Evolutionary conservation across 495 filamentous ascomycete genomes (phyloP), one percentile per base, ranked within the genome.

Genomic region (Penicillium antarcticum): DNA sequence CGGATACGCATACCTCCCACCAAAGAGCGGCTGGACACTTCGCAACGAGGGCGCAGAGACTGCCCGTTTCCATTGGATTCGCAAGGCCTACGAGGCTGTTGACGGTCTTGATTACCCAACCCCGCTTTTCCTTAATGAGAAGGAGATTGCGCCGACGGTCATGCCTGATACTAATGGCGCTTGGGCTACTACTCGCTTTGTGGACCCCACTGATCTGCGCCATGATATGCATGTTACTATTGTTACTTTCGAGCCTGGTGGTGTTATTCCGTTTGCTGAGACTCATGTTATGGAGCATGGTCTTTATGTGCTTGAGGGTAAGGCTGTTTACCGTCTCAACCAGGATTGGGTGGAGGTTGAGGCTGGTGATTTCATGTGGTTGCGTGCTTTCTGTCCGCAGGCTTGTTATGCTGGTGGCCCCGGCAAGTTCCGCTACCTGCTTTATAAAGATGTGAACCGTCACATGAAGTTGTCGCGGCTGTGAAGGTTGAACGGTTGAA

Each of bases 291-390:
- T 63, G 60, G 60, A 63, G 36, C 60, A 63, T 16, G 60, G 60
- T 6, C 48, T 63, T 26, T 65, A 65, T 42, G 59, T 65, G 2
- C 34, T 65, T 37, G 62, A 65, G 42, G 59, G 62, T 24, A 65
- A 65, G 42, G 62, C 62, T 18, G 62, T 65, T 7, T 65, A 65
- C 41, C 56, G 62, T 3, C 59, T 65, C 0, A 65, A 65, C 14
- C 62, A 65, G 53, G 62, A 66, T 44, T 66, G 62, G 60, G 62
- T 66, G 11, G 62, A 66, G 52, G 60, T 66, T 23, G 62, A 66
- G 38, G 62, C 62, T 0, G 62, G 62, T 43, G 62, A 66, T 40
- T 66, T 66, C 50, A 66, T 66, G 62, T 66, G 62, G 62, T 34
- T 66, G 56, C 62, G 62, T 1, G 62, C 62, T 32, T 66, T 66